Evolutionary conservation across 495 filamentous ascomycete species (phyloP), one percentile per base, ranked within the genome.

Genomic region (Podospora pseudoanserina): DNA sequence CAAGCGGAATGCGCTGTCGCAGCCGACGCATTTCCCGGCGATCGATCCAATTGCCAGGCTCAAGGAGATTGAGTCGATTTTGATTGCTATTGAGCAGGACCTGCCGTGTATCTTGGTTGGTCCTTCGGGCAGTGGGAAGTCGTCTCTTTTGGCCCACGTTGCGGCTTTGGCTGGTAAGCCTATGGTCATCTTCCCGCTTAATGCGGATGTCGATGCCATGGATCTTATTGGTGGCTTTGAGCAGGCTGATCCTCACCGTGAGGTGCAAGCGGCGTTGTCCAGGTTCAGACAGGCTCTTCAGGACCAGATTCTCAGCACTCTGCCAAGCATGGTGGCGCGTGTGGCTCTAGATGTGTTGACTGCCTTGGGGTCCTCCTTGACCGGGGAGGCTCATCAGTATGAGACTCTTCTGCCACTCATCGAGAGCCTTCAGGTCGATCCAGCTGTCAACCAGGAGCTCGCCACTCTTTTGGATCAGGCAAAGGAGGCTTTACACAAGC

Each of bases 181-280:
- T 5, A 78, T 97, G 15, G 84, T 91, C 56, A 89, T 91, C 56
- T 88, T 97, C 65, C 86, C 93, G 13, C 82, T 98, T 72, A 97
- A 96, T 76, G 87, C 92, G 4, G 96, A 98, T 69, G 91, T 94
- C 61, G 96, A 99, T 77, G 92, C 94, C 18, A 97, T 94, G 88
- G 96, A 99, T 74, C 84, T 99, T 26, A 90, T 99, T 64, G 96
- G 96, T 70, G 93, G 95, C 0, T 99, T 96, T 74, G 96, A 98
- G 74, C 96, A 99, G 78, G 89, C 92, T 44, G 93, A 98, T 76
- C 85, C 92, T 62, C 80, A 88, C 34, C 86, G 94, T 60, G 86
- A 88, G 60, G 77, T 88, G 19, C 87, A 86, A 73, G 79, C 70
- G 65, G 86, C 83, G 68, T 80, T 85, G 67, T 76, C 72, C 34